Evolutionary conservation across 2,329 filamentous ascomycete species (phyloP).

Genomic region (Ilyonectria sp.): DNA sequence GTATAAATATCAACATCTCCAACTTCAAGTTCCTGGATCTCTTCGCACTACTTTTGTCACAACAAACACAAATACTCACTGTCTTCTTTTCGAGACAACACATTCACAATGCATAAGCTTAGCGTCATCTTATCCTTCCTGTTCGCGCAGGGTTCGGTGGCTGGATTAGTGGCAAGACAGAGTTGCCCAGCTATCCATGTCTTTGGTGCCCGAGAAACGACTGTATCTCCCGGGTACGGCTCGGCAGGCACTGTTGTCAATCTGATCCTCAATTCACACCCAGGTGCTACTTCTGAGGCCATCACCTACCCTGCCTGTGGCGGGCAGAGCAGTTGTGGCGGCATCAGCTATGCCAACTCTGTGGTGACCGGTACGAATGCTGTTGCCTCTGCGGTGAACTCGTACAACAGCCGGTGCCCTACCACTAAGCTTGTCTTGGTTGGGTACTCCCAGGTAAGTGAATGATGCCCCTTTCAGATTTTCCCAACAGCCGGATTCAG

Average conservation of each 20-base stretch:
- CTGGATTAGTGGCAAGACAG: background rate
- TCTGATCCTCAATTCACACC: conserved; percentile 52
- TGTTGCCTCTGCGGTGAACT: conserved; percentile 13
- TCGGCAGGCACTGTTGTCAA: conserved; percentile 66
- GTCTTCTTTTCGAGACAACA: background rate
- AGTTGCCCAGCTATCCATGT: conserved; percentile 60
- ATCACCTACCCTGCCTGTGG: conserved; percentile 62
- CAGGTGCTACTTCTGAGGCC: conserved; percentile 31
- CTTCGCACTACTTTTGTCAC: background rate
- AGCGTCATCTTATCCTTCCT: background rate
- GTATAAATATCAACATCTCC: background rate
- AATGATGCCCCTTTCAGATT: too few species aligned
- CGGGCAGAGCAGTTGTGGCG: conserved; percentile 14
- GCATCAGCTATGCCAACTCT: conserved; percentile 7
- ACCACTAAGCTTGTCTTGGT: conserved; percentile 8
- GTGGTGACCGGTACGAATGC: conserved; percentile 13
- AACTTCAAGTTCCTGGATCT: background rate
- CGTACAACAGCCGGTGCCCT: conserved; percentile 4
- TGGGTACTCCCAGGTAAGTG: conserved; percentile 9
- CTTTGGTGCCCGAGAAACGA: conserved; percentile 64
- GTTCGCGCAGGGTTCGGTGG: background rate
- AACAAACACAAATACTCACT: background rate
- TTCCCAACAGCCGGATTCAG: too few species aligned
- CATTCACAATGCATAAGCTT: background rate
- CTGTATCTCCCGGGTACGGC: conserved; percentile 67